Base-by-base conservation (phyloP, 345 rosid genomes). In the Camelina hispida region DNA sequence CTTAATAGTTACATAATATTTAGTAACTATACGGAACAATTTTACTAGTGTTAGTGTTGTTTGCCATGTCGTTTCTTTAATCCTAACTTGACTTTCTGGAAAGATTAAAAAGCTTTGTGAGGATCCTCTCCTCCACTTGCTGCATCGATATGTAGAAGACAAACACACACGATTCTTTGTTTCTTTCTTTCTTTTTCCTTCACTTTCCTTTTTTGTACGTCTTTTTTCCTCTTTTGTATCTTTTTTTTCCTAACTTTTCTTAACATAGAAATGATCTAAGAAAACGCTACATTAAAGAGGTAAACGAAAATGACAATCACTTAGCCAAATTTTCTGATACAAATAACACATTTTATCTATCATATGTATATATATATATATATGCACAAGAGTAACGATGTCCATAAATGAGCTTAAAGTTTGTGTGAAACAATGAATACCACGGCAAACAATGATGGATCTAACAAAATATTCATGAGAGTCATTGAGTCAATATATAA, bases 91-190 rank as follows among this genome's bases (percentile, higher is more conserved):
- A 40, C 30, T 61, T 40, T 40, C 1, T 61, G 12, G 66, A 61
- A 61, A 13, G 18, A 16, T 37, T 18, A 20, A 40, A 61, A 10
- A 38, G 11, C 17, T 61, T 23, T 28, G 30, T 38, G 17, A 61
- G 40, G 12, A 61, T 60, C 66, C 46, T 59, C 47, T 37, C 64
- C n/a, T 59, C 66, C 66, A 61, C 66, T 61, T 20, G 66, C 48
- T 38, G 28, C 48, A 20, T 40, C 32, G 32, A 61, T 38, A 2
- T 38, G 48, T 23, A 14, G 48, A 38, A 18, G 66, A 38, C 32
- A 61, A 59, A 0, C 32, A 60, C 32, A 38, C 66, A 4, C 30
- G 17, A 61, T 2, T 61, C 7, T 18, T 34, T 61, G 16, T 61
- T 40, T 4, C 46, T 61, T 61, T 60, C 11, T 13, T 38, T 18